These are phyloP conservation scores for Hansenula anomala DNA, from an alignment of 1,139 yeast species.

Conservation along the genomic window DNA sequence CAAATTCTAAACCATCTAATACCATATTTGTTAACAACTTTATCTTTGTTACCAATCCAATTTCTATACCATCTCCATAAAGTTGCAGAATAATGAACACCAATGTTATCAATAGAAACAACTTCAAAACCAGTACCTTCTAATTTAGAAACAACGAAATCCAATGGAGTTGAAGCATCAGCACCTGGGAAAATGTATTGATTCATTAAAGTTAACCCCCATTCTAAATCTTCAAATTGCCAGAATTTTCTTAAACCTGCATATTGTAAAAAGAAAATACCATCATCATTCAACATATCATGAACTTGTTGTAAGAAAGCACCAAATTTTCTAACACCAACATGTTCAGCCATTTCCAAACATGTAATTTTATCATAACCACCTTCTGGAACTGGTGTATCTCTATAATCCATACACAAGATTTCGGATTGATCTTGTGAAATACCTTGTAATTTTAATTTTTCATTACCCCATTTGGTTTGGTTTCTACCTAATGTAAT, in stretches of 20 bases:
- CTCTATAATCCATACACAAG: constrained; percentile 86
- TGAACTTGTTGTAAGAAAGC: constrained; percentile 75
- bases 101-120: constrained; percentile 80
- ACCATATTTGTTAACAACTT: constrained; percentile 78
- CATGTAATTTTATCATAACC: constrained; percentile 85
- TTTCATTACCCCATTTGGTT: constrained; percentile 82
- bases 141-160: constrained; percentile 70
- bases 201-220: constrained; percentile 91
- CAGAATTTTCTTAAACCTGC: constrained; percentile 89
- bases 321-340: constrained; percentile 82
- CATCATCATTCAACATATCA: constrained; percentile 89
- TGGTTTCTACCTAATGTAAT: constrained; percentile 87
- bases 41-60: constrained; percentile 84
- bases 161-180: constrained; percentile 92
- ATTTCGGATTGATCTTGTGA: constrained; percentile 65
- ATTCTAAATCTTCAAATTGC: constrained; percentile 91
- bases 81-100: constrained; percentile 90
- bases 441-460: constrained; percentile 66
- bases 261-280: constrained; percentile 79
- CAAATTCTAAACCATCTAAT: constrained; percentile 89
- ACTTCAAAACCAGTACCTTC: constrained; percentile 87
- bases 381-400: constrained; percentile 73
- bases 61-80: constrained; percentile 94
- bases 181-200: constrained; percentile 97
- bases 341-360: constrained; percentile 96